Base-by-base conservation (phyloP, 2,329 filamentous ascomycete genomes). In the Claviceps sp. region DNA sequence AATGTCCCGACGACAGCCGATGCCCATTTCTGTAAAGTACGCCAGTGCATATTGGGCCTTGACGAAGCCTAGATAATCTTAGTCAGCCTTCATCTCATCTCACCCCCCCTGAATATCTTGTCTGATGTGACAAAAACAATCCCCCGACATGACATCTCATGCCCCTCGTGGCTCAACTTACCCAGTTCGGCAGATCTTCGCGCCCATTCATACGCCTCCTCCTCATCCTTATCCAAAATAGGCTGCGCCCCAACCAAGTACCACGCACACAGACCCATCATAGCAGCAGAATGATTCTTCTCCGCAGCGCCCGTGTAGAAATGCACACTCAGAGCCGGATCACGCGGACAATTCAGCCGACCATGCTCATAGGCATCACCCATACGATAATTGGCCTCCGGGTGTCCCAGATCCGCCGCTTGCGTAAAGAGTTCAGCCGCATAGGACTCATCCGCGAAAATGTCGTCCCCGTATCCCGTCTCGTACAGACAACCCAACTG, bases 221-320 rank as follows among this genome's bases (percentile, higher is more conserved):
- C 85, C 66, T 97, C 91, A 61, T 98, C 91, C 69, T 93, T 95
- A 55, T 95, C 90, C 22, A 98, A 71, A 14, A 97, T 82, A 0
- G 90, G 89, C 59, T 90, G 86, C 1, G 93, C 93, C 11, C 93
- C 93, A 42, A 97, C 86, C 77, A 97, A 86, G 67, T 97, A 98
- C 93, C 93, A 98, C 11, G 93, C 93, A 68, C 93, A 98, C 8
- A 98, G 75, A 4, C 91, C 91, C 90, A 98, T 95, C 89, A 97
- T 97, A 47, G 89, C 91, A 47, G 82, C 78, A 0, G 89, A 76
- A 62, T 96, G 86, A 1, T 88, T 88, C 46, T 78, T 76, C 62
- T 95, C 86, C 2, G 93, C 93, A 13, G 93, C 91, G 26, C 84
- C 85, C 1, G 91, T 98, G 71, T 98, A 98, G 65, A 96, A 98